Percentiles rank a stretch among this genome's conserved stretches.
Conservation (phyloP, 768 basidiomycete species). For the Cystofilobasidium bisporidii region DNA sequence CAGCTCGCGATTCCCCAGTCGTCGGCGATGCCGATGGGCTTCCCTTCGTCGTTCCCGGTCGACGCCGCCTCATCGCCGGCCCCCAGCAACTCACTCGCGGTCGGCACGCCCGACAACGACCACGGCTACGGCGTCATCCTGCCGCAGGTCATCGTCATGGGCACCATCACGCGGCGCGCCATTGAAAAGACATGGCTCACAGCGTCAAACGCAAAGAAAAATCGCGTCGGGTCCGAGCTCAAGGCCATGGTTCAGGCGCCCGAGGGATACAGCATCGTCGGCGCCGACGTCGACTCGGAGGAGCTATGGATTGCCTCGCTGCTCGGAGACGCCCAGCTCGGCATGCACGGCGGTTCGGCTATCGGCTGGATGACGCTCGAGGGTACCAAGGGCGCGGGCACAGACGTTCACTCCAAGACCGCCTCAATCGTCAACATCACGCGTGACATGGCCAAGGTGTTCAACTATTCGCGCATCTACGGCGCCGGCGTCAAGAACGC, state of each 20-base stretch:
- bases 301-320: slow-evolving; percentile 98
- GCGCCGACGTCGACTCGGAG: slow-evolving; percentile 97
- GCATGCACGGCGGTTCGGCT: slow-evolving; percentile 87
- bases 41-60: slow-evolving; percentile 34
- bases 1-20: slow-evolving; percentile 85
- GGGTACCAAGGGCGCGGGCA: slow-evolving; percentile 86
- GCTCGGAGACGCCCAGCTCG: slow-evolving; percentile 98
- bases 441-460: slow-evolving; percentile 86
- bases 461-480: slow-evolving; percentile 98
- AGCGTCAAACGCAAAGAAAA: slow-evolving; percentile 93
- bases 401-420: slow-evolving; percentile 93
- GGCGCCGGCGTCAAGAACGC: slow-evolving; percentile 97
- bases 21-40: slow-evolving; percentile 47
- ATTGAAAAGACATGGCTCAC: slow-evolving; percentile 98
- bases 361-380: slow-evolving; percentile 99
- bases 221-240: slow-evolving; percentile 94
- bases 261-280: slow-evolving; percentile 83
- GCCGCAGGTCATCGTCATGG: slow-evolving; percentile 96
- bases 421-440: slow-evolving; percentile 86
- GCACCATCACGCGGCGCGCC: slow-evolving; percentile 91
- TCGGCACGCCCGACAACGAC: slow-evolving; percentile 43
- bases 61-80: slow-evolving; percentile 29
- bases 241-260: slow-evolving; percentile 97
- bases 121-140: slow-evolving; percentile 62
- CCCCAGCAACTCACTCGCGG: slow-evolving; percentile 38